phyloP scores from a whole-genome alignment of 2,329 filamentous ascomycete species.

The Neocucurbitaria cava region DNA sequence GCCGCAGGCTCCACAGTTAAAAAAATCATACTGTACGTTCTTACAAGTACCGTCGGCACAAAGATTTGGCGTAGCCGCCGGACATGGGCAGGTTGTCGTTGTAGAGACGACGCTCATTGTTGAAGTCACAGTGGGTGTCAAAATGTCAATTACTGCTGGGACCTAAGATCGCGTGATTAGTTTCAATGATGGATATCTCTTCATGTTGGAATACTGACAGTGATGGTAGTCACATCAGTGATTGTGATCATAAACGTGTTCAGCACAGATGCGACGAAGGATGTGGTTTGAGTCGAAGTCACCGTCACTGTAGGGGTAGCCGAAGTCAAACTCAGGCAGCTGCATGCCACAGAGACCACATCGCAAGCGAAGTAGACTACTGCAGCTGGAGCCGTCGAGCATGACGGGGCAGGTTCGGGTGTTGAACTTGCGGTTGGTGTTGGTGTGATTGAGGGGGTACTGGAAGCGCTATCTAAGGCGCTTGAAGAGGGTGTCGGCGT shows the following conservation, averaged over 20 bases:
- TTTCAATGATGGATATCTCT: neutral
- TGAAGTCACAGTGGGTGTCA: neutral
- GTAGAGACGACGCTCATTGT: neutral
- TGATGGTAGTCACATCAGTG: neutral
- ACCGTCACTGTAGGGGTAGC: neutral
- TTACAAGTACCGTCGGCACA: neutral
- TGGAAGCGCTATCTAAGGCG: neutral
- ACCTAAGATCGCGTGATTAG: neutral
- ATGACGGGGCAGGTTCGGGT: conserved; percentile 8
- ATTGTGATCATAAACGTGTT: neutral
- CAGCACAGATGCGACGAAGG: neutral
- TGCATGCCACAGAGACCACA: conserved; percentile 10
- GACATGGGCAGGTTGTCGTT: neutral
- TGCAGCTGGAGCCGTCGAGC: conserved; percentile 13
- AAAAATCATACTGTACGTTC: neutral
- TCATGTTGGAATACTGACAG: neutral
- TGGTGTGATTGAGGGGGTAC: neutral
- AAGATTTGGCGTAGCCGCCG: neutral
- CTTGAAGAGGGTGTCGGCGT: neutral
- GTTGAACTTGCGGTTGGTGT: conserved; percentile 4
- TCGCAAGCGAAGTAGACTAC: conserved; percentile 11
- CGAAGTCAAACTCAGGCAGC: conserved; percentile 14
- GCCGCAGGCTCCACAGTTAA: neutral
- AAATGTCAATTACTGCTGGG: neutral
- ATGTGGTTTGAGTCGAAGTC: neutral